Evolutionary conservation across 2,329 filamentous ascomycete species (phyloP).

Genomic region (Colletotrichum abscissum): DNA sequence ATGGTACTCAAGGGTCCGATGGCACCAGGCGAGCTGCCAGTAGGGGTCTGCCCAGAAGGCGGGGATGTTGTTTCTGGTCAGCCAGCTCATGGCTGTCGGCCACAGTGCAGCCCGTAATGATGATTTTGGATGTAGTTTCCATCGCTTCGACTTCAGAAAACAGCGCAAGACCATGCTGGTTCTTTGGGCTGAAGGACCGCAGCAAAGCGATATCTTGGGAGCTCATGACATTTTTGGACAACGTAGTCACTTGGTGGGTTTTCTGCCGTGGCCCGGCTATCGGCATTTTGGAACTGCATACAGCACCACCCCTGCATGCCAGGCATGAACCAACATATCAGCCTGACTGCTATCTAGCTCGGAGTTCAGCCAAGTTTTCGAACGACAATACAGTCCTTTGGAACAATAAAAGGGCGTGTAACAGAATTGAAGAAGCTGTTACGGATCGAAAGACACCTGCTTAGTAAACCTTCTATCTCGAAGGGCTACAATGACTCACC

Average conservation of each 20-base stretch:
- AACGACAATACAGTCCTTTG: too few relatives aligned
- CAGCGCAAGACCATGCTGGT: background rate
- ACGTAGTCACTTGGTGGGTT: background rate
- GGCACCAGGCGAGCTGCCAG: conserved; percentile 36
- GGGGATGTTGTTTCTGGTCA: conserved; percentile 36
- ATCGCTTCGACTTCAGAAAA: background rate
- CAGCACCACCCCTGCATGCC: background rate
- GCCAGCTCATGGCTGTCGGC: conserved; percentile 36
- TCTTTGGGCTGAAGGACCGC: background rate
- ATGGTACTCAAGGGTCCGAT: conserved; percentile 38
- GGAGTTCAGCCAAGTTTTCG: background rate
- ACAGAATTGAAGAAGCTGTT: too few relatives aligned
- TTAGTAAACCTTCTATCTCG: too few relatives aligned
- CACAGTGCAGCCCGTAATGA: conserved; percentile 24
- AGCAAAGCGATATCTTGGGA: background rate
- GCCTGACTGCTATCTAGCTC: background rate
- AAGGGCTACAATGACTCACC: too few relatives aligned
- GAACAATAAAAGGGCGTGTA: too few relatives aligned
- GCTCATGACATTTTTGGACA: background rate
- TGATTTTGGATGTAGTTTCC: background rate
- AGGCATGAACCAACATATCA: background rate
- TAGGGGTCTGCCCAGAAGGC: conserved; percentile 37
- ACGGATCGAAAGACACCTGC: too few relatives aligned
- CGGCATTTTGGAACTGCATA: background rate
- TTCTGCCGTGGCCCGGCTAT: background rate